Conservation (phyloP, 202 grass and related monocot genomes). For the Panicum hallii region DNA sequence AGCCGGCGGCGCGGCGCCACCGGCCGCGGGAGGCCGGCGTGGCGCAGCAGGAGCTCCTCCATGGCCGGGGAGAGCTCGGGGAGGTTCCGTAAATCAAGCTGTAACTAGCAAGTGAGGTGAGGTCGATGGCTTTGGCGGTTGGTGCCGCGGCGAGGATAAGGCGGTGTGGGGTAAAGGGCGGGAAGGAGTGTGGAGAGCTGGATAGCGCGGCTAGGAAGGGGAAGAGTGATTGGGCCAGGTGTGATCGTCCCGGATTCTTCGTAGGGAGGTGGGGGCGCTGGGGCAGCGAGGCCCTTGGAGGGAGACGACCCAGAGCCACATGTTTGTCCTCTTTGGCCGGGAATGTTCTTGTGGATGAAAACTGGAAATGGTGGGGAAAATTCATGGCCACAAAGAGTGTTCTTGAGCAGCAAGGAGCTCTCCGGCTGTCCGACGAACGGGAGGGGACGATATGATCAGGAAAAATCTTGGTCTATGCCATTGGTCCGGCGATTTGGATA, state of each 20-base stretch:
- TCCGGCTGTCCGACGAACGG: background rate
- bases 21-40: constrained; percentile 35
- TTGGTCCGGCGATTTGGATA: background rate
- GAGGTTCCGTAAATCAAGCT: background rate
- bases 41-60: constrained; percentile 58
- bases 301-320: constrained; percentile 3
- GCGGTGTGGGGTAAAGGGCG: constrained; percentile 35
- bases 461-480: background rate
- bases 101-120: background rate
- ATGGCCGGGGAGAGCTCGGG: constrained; percentile 29
- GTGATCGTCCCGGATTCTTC: constrained; percentile 50
- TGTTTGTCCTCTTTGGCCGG: background rate
- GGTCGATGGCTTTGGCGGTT: constrained; percentile 42
- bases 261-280: background rate
- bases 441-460: background rate
- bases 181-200: background rate
- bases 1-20: constrained; percentile 32
- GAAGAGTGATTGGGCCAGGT: constrained; percentile 52
- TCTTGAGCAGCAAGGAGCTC: background rate
- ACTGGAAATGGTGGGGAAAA: background rate
- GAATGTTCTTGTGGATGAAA: background rate
- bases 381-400: background rate
- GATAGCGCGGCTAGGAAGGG: constrained; percentile 12
- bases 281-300: background rate
- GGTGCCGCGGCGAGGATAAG: constrained; percentile 47